Evolutionary conservation across 1,284 basidiomycete species (phyloP).

Genomic region (Ceratobasidium theobromae): DNA sequence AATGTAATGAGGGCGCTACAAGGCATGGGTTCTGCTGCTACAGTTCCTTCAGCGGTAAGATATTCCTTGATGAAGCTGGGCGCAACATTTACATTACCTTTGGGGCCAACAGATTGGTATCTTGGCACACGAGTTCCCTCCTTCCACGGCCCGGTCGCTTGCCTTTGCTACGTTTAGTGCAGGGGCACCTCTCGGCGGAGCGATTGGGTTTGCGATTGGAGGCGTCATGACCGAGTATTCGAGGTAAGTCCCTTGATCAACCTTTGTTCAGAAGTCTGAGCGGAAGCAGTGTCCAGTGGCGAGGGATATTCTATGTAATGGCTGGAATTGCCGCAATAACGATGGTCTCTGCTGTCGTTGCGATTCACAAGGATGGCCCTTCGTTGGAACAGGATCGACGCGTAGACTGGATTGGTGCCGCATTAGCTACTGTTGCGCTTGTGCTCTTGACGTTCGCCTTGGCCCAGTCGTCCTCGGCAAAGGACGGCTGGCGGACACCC

Average conservation of each 20-base stretch:
- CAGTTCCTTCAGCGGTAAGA: constrained; percentile 67
- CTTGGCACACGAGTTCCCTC: constrained; percentile 72
- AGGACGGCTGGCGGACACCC: constrained; percentile 69
- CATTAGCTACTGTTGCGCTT: constrained; percentile 71
- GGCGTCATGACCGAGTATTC: constrained; percentile 71
- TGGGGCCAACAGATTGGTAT: constrained; percentile 70
- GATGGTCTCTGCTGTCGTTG: constrained; percentile 52
- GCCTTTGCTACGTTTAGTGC: constrained; percentile 78
- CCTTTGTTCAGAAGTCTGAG: not conserved
- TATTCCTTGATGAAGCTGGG: not conserved
- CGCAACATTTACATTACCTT: not conserved
- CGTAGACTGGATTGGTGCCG: constrained; percentile 82
- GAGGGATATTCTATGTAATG: constrained; percentile 59
- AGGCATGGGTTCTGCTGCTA: constrained; percentile 68
- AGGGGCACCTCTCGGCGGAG: constrained; percentile 77
- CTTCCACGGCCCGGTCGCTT: constrained; percentile 61
- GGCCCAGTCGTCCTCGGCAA: constrained; percentile 69
- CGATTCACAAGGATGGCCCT: constrained; percentile 50
- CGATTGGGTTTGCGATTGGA: constrained; percentile 66
- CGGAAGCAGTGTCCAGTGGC: constrained; percentile 55
- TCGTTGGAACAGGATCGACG: constrained; percentile 53
- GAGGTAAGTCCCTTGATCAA: constrained; percentile 42
- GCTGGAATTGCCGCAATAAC: constrained; percentile 57
- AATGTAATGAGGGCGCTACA: constrained; percentile 69
- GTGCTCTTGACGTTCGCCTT: constrained; percentile 80